Evolutionary conservation across 139 green algal species (phyloP), one percentile per base, ranked within the genome.

Genomic region (Coelastrella sp.): DNA sequence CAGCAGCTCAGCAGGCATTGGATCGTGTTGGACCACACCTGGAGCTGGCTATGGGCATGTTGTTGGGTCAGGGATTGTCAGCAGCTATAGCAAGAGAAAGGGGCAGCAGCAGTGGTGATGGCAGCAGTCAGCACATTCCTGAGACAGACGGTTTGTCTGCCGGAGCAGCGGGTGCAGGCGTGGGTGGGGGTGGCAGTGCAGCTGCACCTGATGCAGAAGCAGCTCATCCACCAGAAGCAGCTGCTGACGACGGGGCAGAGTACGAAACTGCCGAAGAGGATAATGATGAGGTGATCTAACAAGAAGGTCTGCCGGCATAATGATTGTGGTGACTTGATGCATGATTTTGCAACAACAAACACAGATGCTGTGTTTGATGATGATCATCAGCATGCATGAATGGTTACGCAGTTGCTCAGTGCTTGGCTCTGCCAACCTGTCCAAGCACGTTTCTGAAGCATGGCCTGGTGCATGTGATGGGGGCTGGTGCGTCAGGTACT

Each of bases 61-160:
- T n/a, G n/a, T n/a, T n/a, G n/a, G n/a, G n/a, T n/a, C n/a, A n/a
- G 19, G 77, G 77, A 15, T 32, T 79, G 40, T 60, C 71, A 32
- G 71, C 71, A 62, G 71, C 71, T 13, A 48, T 45, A 15, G 72
- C 72, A 21, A 77, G 68, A 23, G 68, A 45, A 37, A 15, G 68
- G 23, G 68, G 68, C 1, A 27, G 53, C 38, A 57, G 37, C 38
- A 37, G 45, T 27, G 72, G 48, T 21, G 43, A 41, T 27, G 30
- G n/a, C 45, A 48, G 17, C 9, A n/a, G 64, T 2, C 43, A 34
- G 37, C 68, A 34, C 66, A 40, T 34, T 35, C 17, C 13, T 50
- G 11, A 23, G 25, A 23, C 11, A 23, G 34, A 35, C 0, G 35
- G 13, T n/a, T 9, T 11, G 48, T 34, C 64, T 17, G 48, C 13